Percentiles rank a stretch among this genome's conserved stretches.
Conservation (phyloP, 2,329 filamentous ascomycete genomes). For the Sordariomycetes sp. region DNA sequence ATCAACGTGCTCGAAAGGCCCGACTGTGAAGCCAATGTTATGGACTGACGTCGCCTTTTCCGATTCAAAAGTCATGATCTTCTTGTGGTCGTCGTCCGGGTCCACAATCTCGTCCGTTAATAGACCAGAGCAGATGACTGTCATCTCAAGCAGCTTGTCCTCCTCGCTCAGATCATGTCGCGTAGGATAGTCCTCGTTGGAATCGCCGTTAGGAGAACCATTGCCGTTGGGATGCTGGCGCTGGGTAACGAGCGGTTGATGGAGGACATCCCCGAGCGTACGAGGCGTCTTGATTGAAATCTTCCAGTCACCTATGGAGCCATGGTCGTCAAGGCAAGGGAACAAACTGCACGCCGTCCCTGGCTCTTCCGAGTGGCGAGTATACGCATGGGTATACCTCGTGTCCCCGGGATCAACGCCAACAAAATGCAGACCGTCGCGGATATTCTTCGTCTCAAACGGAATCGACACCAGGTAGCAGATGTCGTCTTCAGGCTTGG, state of each 20-base stretch:
- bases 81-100: constrained; percentile 64
- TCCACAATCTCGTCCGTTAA: constrained; percentile 73
- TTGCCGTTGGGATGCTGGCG: constrained; percentile 7
- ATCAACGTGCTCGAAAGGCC: constrained; percentile 89
- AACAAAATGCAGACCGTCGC: constrained; percentile 86
- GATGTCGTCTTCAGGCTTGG: constrained; percentile 19
- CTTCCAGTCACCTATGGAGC: constrained; percentile 73
- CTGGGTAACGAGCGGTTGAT: constrained; percentile 30
- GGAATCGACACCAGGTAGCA: constrained; percentile 50
- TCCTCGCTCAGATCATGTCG: constrained; percentile 48
- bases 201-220: constrained; percentile 13
- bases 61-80: constrained; percentile 76
- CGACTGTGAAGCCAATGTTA: constrained; percentile 86
- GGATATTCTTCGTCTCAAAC: constrained; percentile 60
- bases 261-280: constrained; percentile 68
- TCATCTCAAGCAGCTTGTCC: constrained; percentile 79
- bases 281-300: constrained; percentile 76
- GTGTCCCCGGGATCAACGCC: constrained; percentile 68
- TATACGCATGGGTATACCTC: constrained; percentile 86
- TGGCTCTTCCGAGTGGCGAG: constrained; percentile 64
- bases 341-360: constrained; percentile 79
- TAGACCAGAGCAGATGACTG: constrained; percentile 82
- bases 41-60: constrained; percentile 65
- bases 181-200: constrained; percentile 20
- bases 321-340: constrained; percentile 80